Conservation (phyloP, 2,329 filamentous ascomycete species). For the Laburnicola sp. region DNA sequence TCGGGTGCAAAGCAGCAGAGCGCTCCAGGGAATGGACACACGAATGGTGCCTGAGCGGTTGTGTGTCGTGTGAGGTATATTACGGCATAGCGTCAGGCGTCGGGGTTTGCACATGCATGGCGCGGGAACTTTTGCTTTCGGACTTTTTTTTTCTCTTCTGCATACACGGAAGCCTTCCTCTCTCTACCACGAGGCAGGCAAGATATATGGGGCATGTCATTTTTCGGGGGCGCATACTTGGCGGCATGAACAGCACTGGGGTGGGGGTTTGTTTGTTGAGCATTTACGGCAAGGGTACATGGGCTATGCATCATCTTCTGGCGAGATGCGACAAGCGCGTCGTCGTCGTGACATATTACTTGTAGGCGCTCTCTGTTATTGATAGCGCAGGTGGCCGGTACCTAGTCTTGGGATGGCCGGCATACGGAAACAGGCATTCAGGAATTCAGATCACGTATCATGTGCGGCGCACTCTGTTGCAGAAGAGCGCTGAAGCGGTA, state of each 20-base stretch:
- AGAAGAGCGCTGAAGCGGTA: too few species aligned
- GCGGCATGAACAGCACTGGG: too few species aligned
- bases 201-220: too few species aligned
- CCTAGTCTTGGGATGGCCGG: neutral
- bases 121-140: conserved; percentile 3
- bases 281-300: conserved; percentile 6
- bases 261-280: too few species aligned
- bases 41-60: conserved; percentile 21
- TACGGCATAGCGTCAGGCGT: conserved; percentile 8
- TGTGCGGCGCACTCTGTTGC: too few species aligned
- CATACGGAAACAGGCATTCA: conserved; percentile 3
- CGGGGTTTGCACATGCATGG: neutral
- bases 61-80: neutral
- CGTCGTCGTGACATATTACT: conserved; percentile 5
- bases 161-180: too few species aligned
- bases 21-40: conserved; percentile 12
- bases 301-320: conserved; percentile 8
- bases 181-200: too few species aligned
- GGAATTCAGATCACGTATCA: neutral
- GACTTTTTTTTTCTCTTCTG: too few species aligned
- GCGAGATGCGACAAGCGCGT: conserved; percentile 4
- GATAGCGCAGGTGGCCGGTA: neutral
- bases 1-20: conserved; percentile 18
- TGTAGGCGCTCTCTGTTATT: conserved; percentile 3
- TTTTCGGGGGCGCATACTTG: too few species aligned